Evolutionary conservation across 2,329 filamentous ascomycete genomes (phyloP).

Genomic region (Epichloe sibirici): DNA sequence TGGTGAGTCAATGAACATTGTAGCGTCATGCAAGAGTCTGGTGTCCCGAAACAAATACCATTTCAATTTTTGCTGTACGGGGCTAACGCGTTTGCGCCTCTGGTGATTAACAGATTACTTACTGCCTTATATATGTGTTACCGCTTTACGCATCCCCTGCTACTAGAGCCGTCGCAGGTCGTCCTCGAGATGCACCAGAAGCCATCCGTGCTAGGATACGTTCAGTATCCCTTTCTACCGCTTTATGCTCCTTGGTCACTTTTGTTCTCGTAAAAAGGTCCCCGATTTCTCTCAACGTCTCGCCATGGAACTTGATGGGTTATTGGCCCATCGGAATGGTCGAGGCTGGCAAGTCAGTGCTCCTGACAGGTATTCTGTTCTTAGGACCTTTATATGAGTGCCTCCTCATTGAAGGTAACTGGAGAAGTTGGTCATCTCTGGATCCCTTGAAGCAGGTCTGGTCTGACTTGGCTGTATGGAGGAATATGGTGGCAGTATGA

Average conservation of each 20-base stretch:
- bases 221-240: conserved; percentile 65
- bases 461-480: conserved; percentile 67
- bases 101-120: conserved; percentile 41
- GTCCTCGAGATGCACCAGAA: conserved; percentile 77
- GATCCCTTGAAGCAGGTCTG: conserved; percentile 46
- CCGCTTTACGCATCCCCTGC: conserved; percentile 77
- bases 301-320: conserved; percentile 54
- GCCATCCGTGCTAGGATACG: conserved; percentile 80
- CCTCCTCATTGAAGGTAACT: conserved; percentile 59
- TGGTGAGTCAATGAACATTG: conserved; percentile 13
- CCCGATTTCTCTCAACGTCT: background rate
- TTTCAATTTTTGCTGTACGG: background rate
- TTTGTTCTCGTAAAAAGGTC: conserved; percentile 44
- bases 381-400: conserved; percentile 72
- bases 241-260: conserved; percentile 54
- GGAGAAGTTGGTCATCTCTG: conserved; percentile 50
- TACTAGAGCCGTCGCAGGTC: conserved; percentile 65
- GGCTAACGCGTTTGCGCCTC: background rate
- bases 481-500: conserved; percentile 74
- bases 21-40: background rate
- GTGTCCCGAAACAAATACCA: background rate
- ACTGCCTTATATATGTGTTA: conserved; percentile 80
- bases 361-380: conserved; percentile 69
- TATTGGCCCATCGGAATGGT: conserved; percentile 62
- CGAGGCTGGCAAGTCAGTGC: conserved; percentile 52